Conservation (phyloP, 345 rosid genomes). For the Gossypium sturtianum region DNA sequence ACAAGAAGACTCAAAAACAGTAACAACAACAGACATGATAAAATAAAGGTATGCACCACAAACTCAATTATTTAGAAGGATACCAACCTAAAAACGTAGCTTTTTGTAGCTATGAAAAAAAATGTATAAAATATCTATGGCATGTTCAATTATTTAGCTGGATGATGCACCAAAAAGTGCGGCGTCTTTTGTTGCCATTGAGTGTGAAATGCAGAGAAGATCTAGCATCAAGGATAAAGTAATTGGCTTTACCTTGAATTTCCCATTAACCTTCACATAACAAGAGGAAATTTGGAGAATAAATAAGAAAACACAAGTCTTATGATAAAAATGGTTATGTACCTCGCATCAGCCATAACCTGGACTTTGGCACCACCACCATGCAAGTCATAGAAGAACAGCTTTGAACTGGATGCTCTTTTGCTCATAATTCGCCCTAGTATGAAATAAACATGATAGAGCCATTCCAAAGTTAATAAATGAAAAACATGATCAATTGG, state of each 20-base stretch:
- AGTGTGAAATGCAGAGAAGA: too few relatives aligned
- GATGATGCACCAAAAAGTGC: too few relatives aligned
- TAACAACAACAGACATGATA: too few relatives aligned
- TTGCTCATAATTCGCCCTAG: conserved; percentile 93
- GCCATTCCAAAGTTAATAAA: background rate
- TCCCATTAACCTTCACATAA: background rate
- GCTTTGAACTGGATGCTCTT: conserved; percentile 77
- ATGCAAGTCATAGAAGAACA: conserved; percentile 84
- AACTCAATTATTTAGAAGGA: too few relatives aligned
- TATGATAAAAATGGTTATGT: conserved; percentile 1
- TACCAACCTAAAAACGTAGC: too few relatives aligned
- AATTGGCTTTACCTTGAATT: background rate
- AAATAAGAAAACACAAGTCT: background rate
- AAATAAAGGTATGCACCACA: too few relatives aligned
- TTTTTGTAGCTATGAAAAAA: too few relatives aligned
- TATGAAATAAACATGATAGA: conserved; percentile 9
- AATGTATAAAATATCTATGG: too few relatives aligned
- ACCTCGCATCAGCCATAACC: conserved; percentile 97
- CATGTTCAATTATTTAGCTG: too few relatives aligned
- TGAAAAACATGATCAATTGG: background rate
- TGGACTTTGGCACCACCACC: conserved; percentile 73
- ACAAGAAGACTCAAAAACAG: too few relatives aligned
- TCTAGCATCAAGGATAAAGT: too few relatives aligned
- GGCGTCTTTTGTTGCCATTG: too few relatives aligned
- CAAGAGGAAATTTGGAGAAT: background rate